Base-by-base conservation (phyloP, 768 basidiomycete species). In the Kwoniella europaea region DNA sequence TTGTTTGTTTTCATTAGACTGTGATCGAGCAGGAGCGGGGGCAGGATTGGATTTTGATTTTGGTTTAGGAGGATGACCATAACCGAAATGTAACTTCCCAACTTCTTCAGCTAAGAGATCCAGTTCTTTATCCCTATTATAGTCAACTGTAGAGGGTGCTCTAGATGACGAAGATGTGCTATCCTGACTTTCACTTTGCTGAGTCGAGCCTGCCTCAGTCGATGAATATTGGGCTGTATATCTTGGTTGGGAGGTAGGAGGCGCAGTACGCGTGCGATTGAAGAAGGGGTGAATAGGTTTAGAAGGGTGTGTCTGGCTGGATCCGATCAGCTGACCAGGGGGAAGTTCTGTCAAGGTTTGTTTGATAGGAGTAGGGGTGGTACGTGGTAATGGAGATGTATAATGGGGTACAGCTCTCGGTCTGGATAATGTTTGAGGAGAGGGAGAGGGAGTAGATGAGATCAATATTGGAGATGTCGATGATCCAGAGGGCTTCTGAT, bases 261-360 rank as follows among this genome's bases (percentile, higher is more conserved):
- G 72, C 0, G 69, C 73, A 9, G 69, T 50, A 16, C 54, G 29
- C 5, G 71, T 67, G 9, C 63, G 42, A 15, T 29, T 63, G 74
- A 81, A 81, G 73, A 83, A 80, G 4, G 80, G 82, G 69, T 81
- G 82, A 2, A 80, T 65, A 12, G 76, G 68, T 61, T 68, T 68
- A 13, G 62, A 3, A 22, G 62, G 43, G 10, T 63, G 62, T 10
- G 62, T 22, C 22, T 7, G 35, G 7, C 6, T 35, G 7, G 0
- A 4, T 50, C 46, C 46, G 10, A 15, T 4, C 12, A 5, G 12
- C 46, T 50, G 46, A 50, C 7, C 1, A 16, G 46, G 13, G 4
- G 46, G 46, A 0, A 18, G 46, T 18, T 2, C 46, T 15, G 12
- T 15, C 20, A n/a, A 1, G 29, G 18, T 9, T 16, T 42, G 50